phyloP scores from a whole-genome alignment of 2,329 filamentous ascomycete species.

The Seiridium cupressi region DNA sequence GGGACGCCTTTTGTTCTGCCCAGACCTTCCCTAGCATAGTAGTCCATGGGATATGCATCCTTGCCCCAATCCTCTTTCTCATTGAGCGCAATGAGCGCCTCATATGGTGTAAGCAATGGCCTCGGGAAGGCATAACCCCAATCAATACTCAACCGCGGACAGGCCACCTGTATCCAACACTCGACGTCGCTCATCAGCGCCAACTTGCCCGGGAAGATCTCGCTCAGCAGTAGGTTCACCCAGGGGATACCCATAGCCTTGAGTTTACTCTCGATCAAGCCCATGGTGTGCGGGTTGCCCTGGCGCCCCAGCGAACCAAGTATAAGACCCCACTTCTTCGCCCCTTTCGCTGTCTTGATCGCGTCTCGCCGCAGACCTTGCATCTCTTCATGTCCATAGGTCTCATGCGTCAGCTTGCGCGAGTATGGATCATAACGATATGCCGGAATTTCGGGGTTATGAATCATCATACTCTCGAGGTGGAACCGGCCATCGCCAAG shows the following conservation, averaged over 20 bases:
- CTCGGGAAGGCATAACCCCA: slow-evolving; percentile 96
- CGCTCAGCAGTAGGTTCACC: slow-evolving; percentile 82
- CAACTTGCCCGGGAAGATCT: slow-evolving; percentile 95
- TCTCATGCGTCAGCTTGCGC: slow-evolving; percentile 84
- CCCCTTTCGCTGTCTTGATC: slow-evolving; percentile 71
- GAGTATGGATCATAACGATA: slow-evolving; percentile 98
- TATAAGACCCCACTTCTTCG: slow-evolving; percentile 92
- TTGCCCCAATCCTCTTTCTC: slow-evolving; percentile 67
- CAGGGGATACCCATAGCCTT: slow-evolving; percentile 71
- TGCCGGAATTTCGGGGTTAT: slow-evolving; percentile 86
- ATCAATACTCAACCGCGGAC: slow-evolving; percentile 94
- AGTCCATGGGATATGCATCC: slow-evolving; percentile 91
- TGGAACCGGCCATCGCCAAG: slow-evolving; percentile 47
- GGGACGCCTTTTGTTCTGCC: slow-evolving; percentile 65
- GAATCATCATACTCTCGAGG: slow-evolving; percentile 98
- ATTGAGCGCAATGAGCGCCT: slow-evolving; percentile 87
- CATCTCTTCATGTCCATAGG: slow-evolving; percentile 90
- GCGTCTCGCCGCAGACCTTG: slow-evolving; percentile 75
- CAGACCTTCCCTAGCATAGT: slow-evolving; percentile 88
- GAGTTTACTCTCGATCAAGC: slow-evolving; percentile 78
- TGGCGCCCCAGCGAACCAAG: slow-evolving; percentile 89
- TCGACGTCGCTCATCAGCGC: slow-evolving; percentile 92
- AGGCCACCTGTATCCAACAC: slow-evolving; percentile 98
- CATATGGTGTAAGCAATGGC: slow-evolving; percentile 89
- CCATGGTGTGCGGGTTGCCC: slow-evolving; percentile 91